phyloP scores from a whole-genome alignment of 805 yeast species.

The Hanseniaspora lindneri region DNA sequence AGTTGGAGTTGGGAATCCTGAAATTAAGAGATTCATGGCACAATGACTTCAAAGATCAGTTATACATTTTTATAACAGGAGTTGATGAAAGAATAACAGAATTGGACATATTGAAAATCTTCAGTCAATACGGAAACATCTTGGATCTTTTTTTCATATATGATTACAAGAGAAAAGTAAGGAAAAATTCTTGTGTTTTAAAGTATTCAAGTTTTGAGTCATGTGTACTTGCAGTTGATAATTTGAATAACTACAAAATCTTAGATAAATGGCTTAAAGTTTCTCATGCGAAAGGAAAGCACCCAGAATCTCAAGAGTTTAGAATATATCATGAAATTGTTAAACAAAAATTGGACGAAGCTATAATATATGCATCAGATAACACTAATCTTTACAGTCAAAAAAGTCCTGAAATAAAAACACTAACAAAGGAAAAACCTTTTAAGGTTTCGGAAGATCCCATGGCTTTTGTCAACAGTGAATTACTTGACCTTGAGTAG shows the following conservation, averaged over 20 bases:
- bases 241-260: constrained; percentile 56
- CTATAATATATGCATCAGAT: constrained; percentile 17
- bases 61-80: constrained; percentile 68
- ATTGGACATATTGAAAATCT: constrained; percentile 62
- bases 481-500: constrained; percentile 1
- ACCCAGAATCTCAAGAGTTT: constrained; percentile 37
- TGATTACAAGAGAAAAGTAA: constrained; percentile 51
- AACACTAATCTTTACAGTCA: neutral
- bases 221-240: constrained; percentile 77
- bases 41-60: constrained; percentile 62
- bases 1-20: constrained; percentile 48
- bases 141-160: constrained; percentile 59
- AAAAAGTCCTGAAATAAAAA: no score
- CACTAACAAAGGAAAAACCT: neutral
- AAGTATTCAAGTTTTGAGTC: constrained; percentile 75
- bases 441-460: neutral
- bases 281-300: constrained; percentile 57
- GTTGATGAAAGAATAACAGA: constrained; percentile 55
- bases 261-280: constrained; percentile 46
- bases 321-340: constrained; percentile 35
- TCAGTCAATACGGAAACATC: constrained; percentile 84
- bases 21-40: constrained; percentile 73
- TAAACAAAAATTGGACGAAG: constrained; percentile 27
- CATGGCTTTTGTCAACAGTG: neutral
- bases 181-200: constrained; percentile 67